Evolutionary conservation across 2,329 filamentous ascomycete genomes (phyloP).

Genomic region (Apiospora phragmitis): DNA sequence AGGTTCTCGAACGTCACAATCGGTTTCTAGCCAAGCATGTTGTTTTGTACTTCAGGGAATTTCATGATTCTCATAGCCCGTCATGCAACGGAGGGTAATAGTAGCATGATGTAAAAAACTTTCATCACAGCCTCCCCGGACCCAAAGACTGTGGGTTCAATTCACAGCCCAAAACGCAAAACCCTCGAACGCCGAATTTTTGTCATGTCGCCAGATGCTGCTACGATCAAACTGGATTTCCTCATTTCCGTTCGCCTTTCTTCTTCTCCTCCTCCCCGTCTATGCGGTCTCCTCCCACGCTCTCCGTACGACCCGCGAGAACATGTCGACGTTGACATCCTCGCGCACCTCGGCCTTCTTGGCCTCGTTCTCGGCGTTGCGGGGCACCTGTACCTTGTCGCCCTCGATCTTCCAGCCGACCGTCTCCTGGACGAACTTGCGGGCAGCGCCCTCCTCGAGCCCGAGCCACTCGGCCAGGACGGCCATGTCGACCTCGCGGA

Average conservation of each 20-base stretch:
- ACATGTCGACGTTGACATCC: slow-evolving; percentile 90
- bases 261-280: slow-evolving; percentile 16
- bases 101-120: not conserved
- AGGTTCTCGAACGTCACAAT: not conserved
- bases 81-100: slow-evolving; percentile 1
- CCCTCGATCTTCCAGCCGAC: slow-evolving; percentile 82
- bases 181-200: slow-evolving; percentile 10
- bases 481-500: slow-evolving; percentile 68
- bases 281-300: slow-evolving; percentile 81
- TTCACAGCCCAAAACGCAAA: slow-evolving; percentile 12
- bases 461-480: slow-evolving; percentile 77
- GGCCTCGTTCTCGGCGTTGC: slow-evolving; percentile 97
- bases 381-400: slow-evolving; percentile 71
- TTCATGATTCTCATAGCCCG: slow-evolving; percentile 8
- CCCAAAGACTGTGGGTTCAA: slow-evolving; percentile 6
- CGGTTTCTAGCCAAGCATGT: not conserved
- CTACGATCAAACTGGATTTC: not conserved
- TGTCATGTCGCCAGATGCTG: slow-evolving; percentile 9
- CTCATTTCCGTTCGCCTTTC: not conserved
- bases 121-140: not conserved
- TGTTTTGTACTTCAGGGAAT: slow-evolving; percentile 1
- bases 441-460: slow-evolving; percentile 64
- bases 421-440: slow-evolving; percentile 80
- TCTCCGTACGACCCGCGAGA: slow-evolving; percentile 75
- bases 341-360: slow-evolving; percentile 94